Evolutionary conservation across 768 basidiomycete species (phyloP), one percentile per base, ranked within the genome.

Genomic region (Podaxis sp.): DNA sequence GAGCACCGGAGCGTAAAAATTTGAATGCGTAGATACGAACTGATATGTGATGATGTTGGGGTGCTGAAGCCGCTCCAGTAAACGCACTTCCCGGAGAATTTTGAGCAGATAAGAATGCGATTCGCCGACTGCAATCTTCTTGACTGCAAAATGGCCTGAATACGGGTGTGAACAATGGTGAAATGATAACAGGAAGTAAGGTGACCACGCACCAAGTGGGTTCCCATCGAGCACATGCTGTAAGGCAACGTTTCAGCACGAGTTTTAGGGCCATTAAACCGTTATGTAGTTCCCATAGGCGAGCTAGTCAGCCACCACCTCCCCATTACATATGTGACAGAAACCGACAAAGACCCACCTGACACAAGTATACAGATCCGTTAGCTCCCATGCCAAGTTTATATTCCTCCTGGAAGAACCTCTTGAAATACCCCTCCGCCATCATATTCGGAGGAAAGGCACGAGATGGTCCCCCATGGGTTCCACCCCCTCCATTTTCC

Each of bases 1-100:
- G 53, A 57, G 54, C 53, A 25, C 55, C 57, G 51, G 63, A 14
- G 46, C 3, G n/a, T 18, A 46, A 18, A 47, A 18, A 23, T 18
- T 5, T 42, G 21, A 28, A 50, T 40, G 46, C 38, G 2, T 46
- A 27, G 42, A 32, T 38, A 64, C 76, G 55, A 57, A 83, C 81
- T 98, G 96, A 68, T 97, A 97, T 3, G 91, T 93, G 62, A 98
- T 83, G 64, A 98, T 96, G 64, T 98, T 96, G 4, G 88, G 90
- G 73, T 98, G 95, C 59, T 89, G 88, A 3, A 98, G 77, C 27
- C 84, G 80, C 69, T 98, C 95, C 46, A 98, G 76, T 7, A 97
- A 78, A 46, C 91, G 86, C 57, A 98, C 91, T 77, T 95, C 94
- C 47, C 85, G 84, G 40, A 95, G 76, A 57, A 91, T 94, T 52